phyloP scores from a whole-genome alignment of 164 flowering plant genomes.

The Umbilicus rupestris region DNA sequence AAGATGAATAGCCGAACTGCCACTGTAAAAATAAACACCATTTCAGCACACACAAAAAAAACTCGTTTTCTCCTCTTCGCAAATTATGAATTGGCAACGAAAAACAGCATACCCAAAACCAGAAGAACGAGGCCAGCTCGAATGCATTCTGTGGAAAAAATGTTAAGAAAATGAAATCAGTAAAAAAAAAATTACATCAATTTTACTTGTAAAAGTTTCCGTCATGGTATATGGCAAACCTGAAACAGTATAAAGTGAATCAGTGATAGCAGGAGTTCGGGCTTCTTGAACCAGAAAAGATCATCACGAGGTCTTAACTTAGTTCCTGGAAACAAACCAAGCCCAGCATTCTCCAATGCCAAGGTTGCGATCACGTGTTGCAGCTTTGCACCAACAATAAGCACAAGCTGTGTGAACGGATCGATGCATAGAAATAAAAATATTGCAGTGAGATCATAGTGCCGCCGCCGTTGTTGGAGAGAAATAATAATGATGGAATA shows the following conservation, averaged over 20 bases:
- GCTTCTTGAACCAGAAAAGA: slow-evolving; percentile 97
- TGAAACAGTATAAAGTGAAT: slow-evolving; percentile 95
- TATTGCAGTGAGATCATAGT: background rate
- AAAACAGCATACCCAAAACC: slow-evolving; percentile 87
- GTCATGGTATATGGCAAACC: slow-evolving; percentile 29
- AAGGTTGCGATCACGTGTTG: slow-evolving; percentile 94
- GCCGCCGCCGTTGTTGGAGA: background rate
- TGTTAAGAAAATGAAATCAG: background rate
- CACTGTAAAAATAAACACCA: slow-evolving; percentile 45
- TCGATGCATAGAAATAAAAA: background rate
- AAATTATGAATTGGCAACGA: slow-evolving; percentile 2
- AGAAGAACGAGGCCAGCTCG: slow-evolving; percentile 93
- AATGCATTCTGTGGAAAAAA: slow-evolving; percentile 76
- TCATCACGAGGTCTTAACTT: slow-evolving; percentile 81
- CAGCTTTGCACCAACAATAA: slow-evolving; percentile 78
- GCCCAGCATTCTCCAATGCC: slow-evolving; percentile 77
- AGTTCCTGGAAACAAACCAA: slow-evolving; percentile 34
- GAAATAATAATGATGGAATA: too few species aligned
- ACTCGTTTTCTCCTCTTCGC: background rate
- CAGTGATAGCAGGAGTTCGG: slow-evolving; percentile 64
- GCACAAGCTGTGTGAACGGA: slow-evolving; percentile 63
- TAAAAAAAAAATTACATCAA: background rate
- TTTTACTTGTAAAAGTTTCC: background rate
- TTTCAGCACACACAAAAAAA: background rate
- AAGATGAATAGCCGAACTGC: slow-evolving; percentile 93